Base-by-base conservation (phyloP, 2,329 filamentous ascomycete genomes). In the Xylaria sp. region DNA sequence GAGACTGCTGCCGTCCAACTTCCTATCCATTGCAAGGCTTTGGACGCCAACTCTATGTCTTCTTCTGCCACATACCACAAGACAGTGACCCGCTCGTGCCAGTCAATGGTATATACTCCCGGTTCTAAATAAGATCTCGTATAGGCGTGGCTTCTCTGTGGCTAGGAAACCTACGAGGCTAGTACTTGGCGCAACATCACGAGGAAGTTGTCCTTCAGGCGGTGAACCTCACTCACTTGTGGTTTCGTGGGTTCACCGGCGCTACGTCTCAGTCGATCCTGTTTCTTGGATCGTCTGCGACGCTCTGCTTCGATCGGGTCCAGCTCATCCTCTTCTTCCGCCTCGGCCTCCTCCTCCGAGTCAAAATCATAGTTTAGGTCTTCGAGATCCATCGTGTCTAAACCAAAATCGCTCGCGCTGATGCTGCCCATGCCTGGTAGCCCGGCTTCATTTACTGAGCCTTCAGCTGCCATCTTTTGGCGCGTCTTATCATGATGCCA, bases 401-500 rank as follows among this genome's bases (percentile, higher is more conserved):
- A 83, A 0, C 96, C 96, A 82, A 99, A 99, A 81, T 99, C 96
- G 58, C 88, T 89, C 25, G 91, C 91, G 76, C 87, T 90, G 82
- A 98, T 97, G 15, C 80, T 83, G 20, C 78, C 76, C 72, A 85
- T 83, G 28, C 84, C 89, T 9, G 86, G 88, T 7, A 86, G 80
- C 31, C 85, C 84, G 20, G 82, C 80, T 61, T 82, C 83, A 10
- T 79, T 79, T 46, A 84, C 83, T 6, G 85, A 85, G 2, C 90
- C 90, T 76, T 95, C 94, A 1, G 94, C 94, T 0, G 96, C 96
- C 96, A 99, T 98, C 86, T 99, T 99, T 83, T 98, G 96, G 63
- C 94, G 86, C 9, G 96, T 99, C 86, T 99, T 99, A 82, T 97
- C 94, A 70, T 95, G 90, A 79, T 99, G 96, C 96, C 96, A 99